Percentiles rank a stretch among this genome's conserved stretches.
Evolutionary conservation across 106 monocot genomes (phyloP).

Genomic region (Phalaenopsis aphrodite): DNA sequence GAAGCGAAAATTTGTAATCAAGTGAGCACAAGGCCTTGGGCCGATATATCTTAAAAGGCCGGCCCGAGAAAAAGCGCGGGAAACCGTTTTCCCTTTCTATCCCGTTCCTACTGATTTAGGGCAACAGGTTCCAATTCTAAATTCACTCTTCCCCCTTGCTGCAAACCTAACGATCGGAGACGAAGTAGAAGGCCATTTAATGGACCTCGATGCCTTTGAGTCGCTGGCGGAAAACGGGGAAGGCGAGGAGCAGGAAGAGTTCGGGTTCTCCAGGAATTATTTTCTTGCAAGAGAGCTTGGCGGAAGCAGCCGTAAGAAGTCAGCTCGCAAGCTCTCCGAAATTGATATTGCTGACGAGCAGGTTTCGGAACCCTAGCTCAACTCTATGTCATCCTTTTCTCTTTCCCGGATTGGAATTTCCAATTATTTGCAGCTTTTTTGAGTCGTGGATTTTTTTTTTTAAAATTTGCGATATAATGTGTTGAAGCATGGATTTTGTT

Average conservation of each 20-base stretch:
- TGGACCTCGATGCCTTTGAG: not conserved
- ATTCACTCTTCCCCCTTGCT: no score
- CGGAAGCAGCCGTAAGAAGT: conserved; percentile 37
- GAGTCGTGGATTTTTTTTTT: not conserved
- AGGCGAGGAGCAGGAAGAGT: conserved; percentile 60
- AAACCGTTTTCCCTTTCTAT: no score
- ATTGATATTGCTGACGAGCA: conserved; percentile 63
- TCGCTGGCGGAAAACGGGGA: conserved; percentile 13
- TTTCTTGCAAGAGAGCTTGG: conserved; percentile 71
- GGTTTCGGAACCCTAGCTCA: conserved; percentile 23
- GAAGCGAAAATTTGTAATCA: no score
- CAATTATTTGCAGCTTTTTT: not conserved
- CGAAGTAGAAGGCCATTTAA: not conserved
- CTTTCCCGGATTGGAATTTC: not conserved
- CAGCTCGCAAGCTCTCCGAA: conserved; percentile 61
- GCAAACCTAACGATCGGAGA: not conserved
- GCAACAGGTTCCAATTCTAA: not conserved
- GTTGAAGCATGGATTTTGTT: not conserved
- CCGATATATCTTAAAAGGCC: no score
- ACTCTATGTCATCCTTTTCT: not conserved
- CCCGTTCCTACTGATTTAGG: not conserved
- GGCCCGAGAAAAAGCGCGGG: no score
- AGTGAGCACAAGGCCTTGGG: no score
- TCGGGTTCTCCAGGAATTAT: conserved; percentile 82
- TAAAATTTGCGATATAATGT: not conserved